Evolutionary conservation across 345 rosid species (phyloP).

Genomic region (Rhodamnia rubescens): DNA sequence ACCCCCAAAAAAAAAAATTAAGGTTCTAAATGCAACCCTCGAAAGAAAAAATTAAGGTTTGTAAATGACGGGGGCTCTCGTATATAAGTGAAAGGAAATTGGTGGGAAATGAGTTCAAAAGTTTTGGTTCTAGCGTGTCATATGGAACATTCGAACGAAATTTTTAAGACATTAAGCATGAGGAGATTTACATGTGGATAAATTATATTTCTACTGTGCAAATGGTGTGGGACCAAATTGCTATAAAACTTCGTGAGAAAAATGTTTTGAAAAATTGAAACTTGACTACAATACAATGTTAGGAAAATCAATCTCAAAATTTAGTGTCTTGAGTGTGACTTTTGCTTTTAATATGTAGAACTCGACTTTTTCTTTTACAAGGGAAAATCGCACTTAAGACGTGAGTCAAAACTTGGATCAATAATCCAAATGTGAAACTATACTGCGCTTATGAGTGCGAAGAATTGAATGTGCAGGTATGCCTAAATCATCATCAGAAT

Average conservation of each 20-base stretch:
- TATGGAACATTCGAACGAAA: background rate
- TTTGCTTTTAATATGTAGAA: background rate
- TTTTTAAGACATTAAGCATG: background rate
- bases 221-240: background rate
- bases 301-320: background rate
- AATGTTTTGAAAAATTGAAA: background rate
- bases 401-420: fast-evolving
- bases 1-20: too few relatives aligned
- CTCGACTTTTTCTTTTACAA: fast-evolving
- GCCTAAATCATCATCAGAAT: background rate
- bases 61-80: background rate
- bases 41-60: background rate
- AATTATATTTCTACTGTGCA: background rate
- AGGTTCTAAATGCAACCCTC: too few relatives aligned
- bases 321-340: background rate
- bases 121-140: background rate
- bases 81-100: background rate
- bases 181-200: background rate
- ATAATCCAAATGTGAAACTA: background rate
- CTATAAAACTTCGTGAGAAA: background rate
- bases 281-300: background rate
- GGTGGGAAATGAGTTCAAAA: background rate
- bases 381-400: background rate
- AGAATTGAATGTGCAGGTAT: background rate
- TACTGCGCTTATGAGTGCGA: fast-evolving